A percentile compares a stretch with the other conserved stretches of the same genome.
Evolutionary conservation across 1,284 basidiomycete genomes (phyloP).

Genomic region (Pseudozyma thailandica): DNA sequence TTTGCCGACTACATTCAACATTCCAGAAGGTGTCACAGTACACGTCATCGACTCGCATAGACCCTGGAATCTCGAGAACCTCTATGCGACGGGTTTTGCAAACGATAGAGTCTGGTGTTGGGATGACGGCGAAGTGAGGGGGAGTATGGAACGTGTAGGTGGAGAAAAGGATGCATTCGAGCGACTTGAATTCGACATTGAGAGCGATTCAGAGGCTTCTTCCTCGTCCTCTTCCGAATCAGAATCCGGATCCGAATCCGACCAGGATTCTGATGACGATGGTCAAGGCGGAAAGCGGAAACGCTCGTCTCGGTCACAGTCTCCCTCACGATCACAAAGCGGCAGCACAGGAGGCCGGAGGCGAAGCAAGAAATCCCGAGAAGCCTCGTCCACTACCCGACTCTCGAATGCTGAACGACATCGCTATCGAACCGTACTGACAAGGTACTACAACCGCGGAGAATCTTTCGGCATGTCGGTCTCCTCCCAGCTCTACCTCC

Average conservation of each 20-base stretch:
- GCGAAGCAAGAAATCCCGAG: background rate
- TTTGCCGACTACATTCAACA: conserved; percentile 72
- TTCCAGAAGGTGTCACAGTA: conserved; percentile 71
- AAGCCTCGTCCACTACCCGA: conserved; percentile 4
- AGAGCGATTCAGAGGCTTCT: conserved; percentile 69
- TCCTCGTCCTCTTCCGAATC: background rate
- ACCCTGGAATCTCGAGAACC: conserved; percentile 87
- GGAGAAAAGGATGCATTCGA: conserved; percentile 61
- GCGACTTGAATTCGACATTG: conserved; percentile 61
- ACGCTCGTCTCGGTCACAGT: conserved; percentile 13
- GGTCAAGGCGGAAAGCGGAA: conserved; percentile 66
- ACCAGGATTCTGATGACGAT: conserved; percentile 68
- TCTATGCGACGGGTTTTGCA: conserved; percentile 76
- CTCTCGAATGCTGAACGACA: conserved; percentile 47
- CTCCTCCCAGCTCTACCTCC: conserved; percentile 86
- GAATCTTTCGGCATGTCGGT: conserved; percentile 90
- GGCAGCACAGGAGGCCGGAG: background rate
- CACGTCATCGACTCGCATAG: conserved; percentile 95
- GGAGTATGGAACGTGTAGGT: conserved; percentile 34
- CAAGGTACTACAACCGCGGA: conserved; percentile 81
- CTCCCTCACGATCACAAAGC: conserved; percentile 3
- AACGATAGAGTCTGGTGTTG: conserved; percentile 60
- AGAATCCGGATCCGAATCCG: conserved; percentile 71
- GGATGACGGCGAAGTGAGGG: conserved; percentile 65
- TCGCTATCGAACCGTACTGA: conserved; percentile 55